These are phyloP conservation scores for Nakataea oryzae DNA, from an alignment of 2,329 filamentous ascomycete species.

Conservation along the genomic window DNA sequence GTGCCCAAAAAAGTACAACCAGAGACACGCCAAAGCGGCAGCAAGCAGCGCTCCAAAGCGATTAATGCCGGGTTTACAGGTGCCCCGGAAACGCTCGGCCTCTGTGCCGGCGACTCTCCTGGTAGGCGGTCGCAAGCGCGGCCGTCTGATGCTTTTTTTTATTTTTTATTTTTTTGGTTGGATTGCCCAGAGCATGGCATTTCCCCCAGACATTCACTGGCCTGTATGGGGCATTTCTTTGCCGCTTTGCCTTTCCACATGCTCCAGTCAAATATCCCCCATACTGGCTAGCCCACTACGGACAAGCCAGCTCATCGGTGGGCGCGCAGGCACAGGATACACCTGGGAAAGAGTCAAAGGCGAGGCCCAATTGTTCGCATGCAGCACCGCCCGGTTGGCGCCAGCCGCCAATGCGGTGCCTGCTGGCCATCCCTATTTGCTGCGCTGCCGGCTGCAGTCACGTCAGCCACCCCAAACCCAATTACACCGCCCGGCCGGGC, in stretches of 20 bases:
- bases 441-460: slow-evolving; percentile 9
- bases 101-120: no score
- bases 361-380: background rate
- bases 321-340: background rate
- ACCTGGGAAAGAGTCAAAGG: background rate
- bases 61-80: background rate
- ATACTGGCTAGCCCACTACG: background rate
- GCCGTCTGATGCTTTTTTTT: background rate
- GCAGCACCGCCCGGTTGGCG: background rate
- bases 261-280: no score
- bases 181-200: no score
- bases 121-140: no score
- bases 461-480: slow-evolving; percentile 1
- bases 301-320: background rate
- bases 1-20: background rate
- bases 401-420: background rate
- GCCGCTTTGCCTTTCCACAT: no score
- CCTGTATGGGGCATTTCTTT: no score
- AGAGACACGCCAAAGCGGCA: background rate
- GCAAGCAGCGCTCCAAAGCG: background rate
- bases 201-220: no score
- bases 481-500: background rate
- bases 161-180: background rate
- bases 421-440: background rate
- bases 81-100: no score